Conservation (phyloP, 1,139 yeast species). For the Yamadazyma friedrichii region DNA sequence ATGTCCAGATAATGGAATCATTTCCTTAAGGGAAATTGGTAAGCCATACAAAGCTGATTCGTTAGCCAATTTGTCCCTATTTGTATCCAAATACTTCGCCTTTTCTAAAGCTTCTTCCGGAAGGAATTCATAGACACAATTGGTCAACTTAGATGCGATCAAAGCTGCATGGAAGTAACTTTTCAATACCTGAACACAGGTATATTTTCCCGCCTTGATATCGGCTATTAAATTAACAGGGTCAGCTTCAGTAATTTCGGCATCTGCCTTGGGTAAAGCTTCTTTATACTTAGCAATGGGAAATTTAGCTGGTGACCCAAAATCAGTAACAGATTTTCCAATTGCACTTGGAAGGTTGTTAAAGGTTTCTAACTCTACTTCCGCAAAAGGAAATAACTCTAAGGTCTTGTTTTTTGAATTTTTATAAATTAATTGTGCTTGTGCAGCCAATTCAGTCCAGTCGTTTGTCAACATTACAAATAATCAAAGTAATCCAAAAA, state of each 20-base stretch:
- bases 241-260: slow-evolving; percentile 45
- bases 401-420: too few relatives aligned
- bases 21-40: slow-evolving; percentile 25
- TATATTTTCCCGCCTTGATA: slow-evolving; percentile 30
- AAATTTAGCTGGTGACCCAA: too few relatives aligned
- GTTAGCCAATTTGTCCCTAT: slow-evolving; percentile 10
- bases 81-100: slow-evolving; percentile 18
- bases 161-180: slow-evolving; percentile 32
- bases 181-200: slow-evolving; percentile 46
- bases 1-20: slow-evolving; percentile 16
- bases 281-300: too few relatives aligned
- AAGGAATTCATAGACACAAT: slow-evolving; percentile 22
- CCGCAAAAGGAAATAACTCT: too few relatives aligned
- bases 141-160: slow-evolving; percentile 15
- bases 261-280: slow-evolving; percentile 39
- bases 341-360: too few relatives aligned
- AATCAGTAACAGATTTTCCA: too few relatives aligned
- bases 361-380: too few relatives aligned
- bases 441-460: too few relatives aligned
- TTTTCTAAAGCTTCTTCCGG: slow-evolving; percentile 18
- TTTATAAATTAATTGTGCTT: too few relatives aligned
- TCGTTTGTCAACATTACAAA: too few relatives aligned
- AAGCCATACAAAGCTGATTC: slow-evolving; percentile 21
- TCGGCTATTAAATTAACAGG: slow-evolving; percentile 33
- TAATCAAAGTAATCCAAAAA: too few relatives aligned